Evolutionary conservation across 148 eudicot genomes (phyloP).

Genomic region (Camellia granthamiana): DNA sequence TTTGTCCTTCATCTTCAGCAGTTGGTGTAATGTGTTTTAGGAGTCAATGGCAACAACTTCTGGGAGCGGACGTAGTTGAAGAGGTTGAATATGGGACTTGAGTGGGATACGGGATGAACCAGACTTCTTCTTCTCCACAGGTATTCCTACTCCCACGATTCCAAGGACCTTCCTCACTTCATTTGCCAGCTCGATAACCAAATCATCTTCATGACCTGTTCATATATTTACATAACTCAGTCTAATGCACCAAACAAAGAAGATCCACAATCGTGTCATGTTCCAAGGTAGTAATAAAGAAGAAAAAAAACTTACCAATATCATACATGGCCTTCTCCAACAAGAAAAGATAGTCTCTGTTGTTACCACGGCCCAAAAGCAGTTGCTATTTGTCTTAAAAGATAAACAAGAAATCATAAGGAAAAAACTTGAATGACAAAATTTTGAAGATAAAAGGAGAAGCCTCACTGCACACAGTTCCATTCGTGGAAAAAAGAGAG

Average conservation of each 20-base stretch:
- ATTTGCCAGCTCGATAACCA: conserved; percentile 74
- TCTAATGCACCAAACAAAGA: not conserved
- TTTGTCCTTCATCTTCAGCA: not conserved
- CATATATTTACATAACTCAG: not conserved
- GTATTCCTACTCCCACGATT: conserved; percentile 16
- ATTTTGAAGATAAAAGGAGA: not conserved
- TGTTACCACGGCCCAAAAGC: conserved; percentile 96
- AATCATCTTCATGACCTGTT: conserved; percentile 87
- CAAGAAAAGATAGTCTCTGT: conserved; percentile 77
- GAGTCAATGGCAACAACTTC: conserved; percentile 74
- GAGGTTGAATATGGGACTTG: conserved; percentile 49
- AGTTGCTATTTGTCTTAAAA: conserved; percentile 83
- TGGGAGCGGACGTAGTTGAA: conserved; percentile 41
- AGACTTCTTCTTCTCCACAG: conserved; percentile 38
- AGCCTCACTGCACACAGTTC: not conserved
- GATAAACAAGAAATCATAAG: not conserved
- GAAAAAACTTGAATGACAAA: too few species aligned
- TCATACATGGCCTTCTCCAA: conserved; percentile 81
- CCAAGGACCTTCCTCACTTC: conserved; percentile 83
- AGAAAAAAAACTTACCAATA: conserved; percentile 48
- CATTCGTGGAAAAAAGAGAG: not conserved
- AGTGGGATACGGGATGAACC: conserved; percentile 32
- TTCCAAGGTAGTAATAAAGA: not conserved
- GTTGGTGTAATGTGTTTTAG: conserved; percentile 1
- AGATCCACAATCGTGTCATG: not conserved